A percentile compares a stretch with the other conserved stretches of the same genome.
These are phyloP conservation scores for Ceriops zippeliana DNA, from an alignment of 345 rosid species.

Conservation along the genomic window DNA sequence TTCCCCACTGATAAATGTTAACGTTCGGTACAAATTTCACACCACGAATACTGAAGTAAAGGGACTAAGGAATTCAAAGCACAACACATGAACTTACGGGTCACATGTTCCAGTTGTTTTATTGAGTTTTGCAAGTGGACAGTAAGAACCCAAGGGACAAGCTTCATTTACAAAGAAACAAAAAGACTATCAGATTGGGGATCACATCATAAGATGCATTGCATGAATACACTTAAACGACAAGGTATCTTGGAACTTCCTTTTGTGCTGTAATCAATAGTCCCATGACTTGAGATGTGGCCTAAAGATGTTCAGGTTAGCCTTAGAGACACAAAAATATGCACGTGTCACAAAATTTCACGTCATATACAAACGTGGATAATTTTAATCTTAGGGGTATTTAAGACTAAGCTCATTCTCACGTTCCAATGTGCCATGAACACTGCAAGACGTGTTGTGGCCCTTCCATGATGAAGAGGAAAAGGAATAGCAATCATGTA, in stretches of 20 bases:
- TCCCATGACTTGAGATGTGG: background rate
- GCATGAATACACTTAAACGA: background rate
- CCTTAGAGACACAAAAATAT: background rate
- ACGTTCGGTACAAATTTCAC: background rate
- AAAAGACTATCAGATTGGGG: constrained; percentile 9
- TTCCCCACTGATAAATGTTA: constrained; percentile 16
- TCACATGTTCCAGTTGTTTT: constrained; percentile 63
- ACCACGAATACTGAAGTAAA: constrained; percentile 4
- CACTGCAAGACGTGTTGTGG: no score
- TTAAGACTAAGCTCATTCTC: background rate
- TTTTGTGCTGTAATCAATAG: background rate
- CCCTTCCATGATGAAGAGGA: no score
- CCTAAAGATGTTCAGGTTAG: background rate
- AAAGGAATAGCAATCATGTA: no score
- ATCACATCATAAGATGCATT: background rate
- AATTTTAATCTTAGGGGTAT: background rate
- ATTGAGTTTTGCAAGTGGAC: constrained; percentile 77
- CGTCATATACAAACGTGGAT: background rate
- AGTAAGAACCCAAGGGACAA: constrained; percentile 80
- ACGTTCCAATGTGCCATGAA: no score
- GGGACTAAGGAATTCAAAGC: constrained; percentile 1
- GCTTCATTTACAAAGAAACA: constrained; percentile 45
- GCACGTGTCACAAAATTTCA: background rate
- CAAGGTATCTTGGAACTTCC: background rate
- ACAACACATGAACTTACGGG: constrained; percentile 57